Percentiles rank a stretch among this genome's conserved stretches.
Evolutionary conservation across 352 stramenopile species (phyloP).

Genomic region (Globisporangium lucens): DNA sequence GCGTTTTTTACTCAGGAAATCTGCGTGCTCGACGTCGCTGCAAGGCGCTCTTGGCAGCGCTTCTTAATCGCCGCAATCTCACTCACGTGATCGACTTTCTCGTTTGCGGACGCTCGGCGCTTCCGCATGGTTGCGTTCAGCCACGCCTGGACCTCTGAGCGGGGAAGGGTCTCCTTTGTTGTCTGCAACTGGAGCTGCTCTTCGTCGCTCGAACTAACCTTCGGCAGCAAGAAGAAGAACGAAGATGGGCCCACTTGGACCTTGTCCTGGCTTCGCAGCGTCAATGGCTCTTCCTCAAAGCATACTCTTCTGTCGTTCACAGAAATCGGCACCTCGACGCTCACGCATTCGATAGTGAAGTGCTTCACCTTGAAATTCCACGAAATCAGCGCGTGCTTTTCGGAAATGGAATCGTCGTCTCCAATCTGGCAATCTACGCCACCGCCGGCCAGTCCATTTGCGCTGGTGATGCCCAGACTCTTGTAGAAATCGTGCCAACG

Average conservation of each 20-base stretch:
- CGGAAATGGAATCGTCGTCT: slow-evolving; percentile 54
- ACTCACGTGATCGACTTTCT: background rate
- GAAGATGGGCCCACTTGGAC: slow-evolving; percentile 67
- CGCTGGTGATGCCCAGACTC: slow-evolving; percentile 35
- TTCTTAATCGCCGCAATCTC: slow-evolving; percentile 16
- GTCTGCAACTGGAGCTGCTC: background rate
- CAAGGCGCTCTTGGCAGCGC: slow-evolving; percentile 19
- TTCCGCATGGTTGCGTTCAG: slow-evolving; percentile 27
- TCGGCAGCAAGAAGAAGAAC: slow-evolving; percentile 79
- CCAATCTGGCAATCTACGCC: slow-evolving; percentile 72
- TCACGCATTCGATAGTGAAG: slow-evolving; percentile 77
- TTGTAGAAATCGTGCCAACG: slow-evolving; percentile 64
- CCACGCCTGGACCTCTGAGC: slow-evolving; percentile 31
- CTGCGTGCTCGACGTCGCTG: slow-evolving; percentile 3
- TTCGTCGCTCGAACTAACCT: slow-evolving; percentile 12
- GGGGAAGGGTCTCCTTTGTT: slow-evolving; percentile 10
- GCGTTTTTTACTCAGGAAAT: background rate
- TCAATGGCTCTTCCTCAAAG: slow-evolving; percentile 42
- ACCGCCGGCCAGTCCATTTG: slow-evolving; percentile 48
- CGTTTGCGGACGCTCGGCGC: slow-evolving; percentile 13
- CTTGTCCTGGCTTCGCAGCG: slow-evolving; percentile 47
- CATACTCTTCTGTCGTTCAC: slow-evolving; percentile 65
- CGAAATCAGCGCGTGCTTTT: slow-evolving; percentile 60
- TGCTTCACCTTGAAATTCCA: slow-evolving; percentile 42
- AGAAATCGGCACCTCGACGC: slow-evolving; percentile 38